These are phyloP conservation scores for Pyrus hybrid DNA, from an alignment of 331 rosid species.

Conservation along the genomic window DNA sequence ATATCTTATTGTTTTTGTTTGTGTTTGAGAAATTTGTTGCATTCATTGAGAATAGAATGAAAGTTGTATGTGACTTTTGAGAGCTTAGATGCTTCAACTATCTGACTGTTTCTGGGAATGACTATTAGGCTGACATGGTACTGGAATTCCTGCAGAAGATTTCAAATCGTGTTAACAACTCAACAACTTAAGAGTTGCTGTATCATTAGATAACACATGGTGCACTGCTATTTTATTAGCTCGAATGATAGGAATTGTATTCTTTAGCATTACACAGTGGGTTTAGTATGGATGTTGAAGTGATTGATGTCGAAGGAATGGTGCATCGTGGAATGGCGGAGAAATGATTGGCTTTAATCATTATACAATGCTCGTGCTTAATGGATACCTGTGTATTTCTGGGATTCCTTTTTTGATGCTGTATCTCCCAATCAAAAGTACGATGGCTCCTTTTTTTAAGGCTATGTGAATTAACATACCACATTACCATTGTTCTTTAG, in stretches of 20 bases:
- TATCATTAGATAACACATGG: no score
- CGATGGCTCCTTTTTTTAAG: conserved; percentile 73
- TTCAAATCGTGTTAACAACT: no score
- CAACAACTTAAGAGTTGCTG: no score
- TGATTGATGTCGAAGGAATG: conserved; percentile 48
- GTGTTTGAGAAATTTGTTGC: no score
- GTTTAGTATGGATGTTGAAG: conserved; percentile 63
- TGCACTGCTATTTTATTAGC: conserved; percentile 8
- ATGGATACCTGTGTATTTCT: conserved; percentile 87
- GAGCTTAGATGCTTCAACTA: no score
- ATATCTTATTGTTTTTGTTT: no score
- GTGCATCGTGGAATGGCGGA: conserved; percentile 40
- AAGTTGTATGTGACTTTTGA: no score
- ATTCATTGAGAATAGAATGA: no score
- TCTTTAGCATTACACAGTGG: conserved; percentile 9
- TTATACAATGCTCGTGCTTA: conserved; percentile 67
- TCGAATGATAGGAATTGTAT: not conserved
- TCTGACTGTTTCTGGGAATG: no score
- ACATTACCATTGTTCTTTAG: conserved; percentile 84
- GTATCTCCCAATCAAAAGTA: conserved; percentile 67
- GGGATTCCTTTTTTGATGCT: conserved; percentile 77
- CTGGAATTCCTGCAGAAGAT: no score
- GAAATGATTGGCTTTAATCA: conserved; percentile 79
- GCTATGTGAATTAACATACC: conserved; percentile 74
- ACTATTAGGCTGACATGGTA: no score